Evolutionary conservation across 2,329 filamentous ascomycete genomes (phyloP), one percentile per base, ranked within the genome.

Genomic region (Zymoseptoria pseudotritici): DNA sequence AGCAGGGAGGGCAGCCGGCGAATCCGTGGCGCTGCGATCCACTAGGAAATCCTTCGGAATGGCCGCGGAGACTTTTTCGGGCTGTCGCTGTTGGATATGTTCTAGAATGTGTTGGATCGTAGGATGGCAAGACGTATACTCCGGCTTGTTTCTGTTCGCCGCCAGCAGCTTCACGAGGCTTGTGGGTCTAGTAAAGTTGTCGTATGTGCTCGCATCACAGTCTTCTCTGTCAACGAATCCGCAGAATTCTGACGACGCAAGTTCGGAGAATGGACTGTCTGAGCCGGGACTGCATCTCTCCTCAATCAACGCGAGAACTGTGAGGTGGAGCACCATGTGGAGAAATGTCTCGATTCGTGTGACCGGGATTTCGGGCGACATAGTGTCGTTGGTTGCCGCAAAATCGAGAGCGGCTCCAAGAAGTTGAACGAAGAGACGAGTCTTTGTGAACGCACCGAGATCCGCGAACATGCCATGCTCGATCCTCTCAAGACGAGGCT

Each of bases 341-440:
- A 97, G 77, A 75, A 96, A 97, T 0, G 90, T 88, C 75, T 99
- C 94, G 8, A 97, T 82, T 57, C 94, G 85, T 1, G 92, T 96
- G 10, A 83, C 80, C 8, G 91, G 90, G 24, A 97, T 7, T 46
- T n/a, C 36, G 36, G 36, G 36, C 11, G 17, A 46, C 11, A n/a
- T 46, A 17, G 13, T 17, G 36, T 46, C 36, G 36, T 13, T n/a
- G 17, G 36, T 46, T 26, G 85, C 81, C 1, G 90, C 86, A 72
- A 96, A 97, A 19, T 91, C 80, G 13, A 99, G 80, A 21, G 90
- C 88, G 72, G 95, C 94, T 75, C 92, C 95, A 55, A 97, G 84
- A 62, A 97, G 84, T 72, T 97, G 91, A 9, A 88, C 87, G 72
- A 99, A 99, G 64, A 97, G 82, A 60, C 89, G 85, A 3, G 90